Conservation (phyloP, 2,329 filamentous ascomycete species). For the Colletotrichum brevisporum region DNA sequence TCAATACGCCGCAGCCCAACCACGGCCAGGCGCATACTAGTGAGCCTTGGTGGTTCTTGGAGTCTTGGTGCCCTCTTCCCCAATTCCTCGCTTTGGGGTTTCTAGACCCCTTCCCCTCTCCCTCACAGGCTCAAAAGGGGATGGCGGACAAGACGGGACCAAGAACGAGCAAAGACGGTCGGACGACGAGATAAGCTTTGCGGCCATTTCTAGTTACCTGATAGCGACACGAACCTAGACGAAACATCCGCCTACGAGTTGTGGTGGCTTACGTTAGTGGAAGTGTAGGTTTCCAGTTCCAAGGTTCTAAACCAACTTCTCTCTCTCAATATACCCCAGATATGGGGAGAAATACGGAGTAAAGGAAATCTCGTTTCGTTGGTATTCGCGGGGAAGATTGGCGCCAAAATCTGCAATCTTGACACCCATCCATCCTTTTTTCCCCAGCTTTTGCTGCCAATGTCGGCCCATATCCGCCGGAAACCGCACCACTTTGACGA, state of each 20-base stretch:
- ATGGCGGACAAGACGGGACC: background rate
- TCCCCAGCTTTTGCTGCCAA: slow-evolving; percentile 21
- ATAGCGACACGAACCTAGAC: background rate
- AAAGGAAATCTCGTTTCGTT: no score
- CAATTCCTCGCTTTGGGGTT: background rate
- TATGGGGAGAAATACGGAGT: no score
- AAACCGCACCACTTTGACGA: slow-evolving; percentile 15
- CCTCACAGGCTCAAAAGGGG: no score
- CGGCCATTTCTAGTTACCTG: slow-evolving; percentile 2
- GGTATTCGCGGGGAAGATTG: background rate
- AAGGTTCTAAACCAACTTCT: no score
- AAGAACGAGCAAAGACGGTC: background rate
- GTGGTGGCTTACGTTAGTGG: no score
- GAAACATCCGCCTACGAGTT: background rate
- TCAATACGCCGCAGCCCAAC: no score
- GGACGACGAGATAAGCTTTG: slow-evolving; percentile 28
- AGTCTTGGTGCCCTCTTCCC: no score
- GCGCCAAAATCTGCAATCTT: background rate
- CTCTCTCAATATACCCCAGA: no score
- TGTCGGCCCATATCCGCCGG: slow-evolving; percentile 20
- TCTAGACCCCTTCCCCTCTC: no score
- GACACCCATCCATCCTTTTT: background rate
- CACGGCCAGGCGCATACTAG: no score
- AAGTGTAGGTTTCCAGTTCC: no score
- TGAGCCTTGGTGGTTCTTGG: no score